A percentile compares a stretch with the other conserved stretches of the same genome.
Conservation (phyloP, 1,139 yeast genomes). For the Nakaseomyces delphensis region DNA sequence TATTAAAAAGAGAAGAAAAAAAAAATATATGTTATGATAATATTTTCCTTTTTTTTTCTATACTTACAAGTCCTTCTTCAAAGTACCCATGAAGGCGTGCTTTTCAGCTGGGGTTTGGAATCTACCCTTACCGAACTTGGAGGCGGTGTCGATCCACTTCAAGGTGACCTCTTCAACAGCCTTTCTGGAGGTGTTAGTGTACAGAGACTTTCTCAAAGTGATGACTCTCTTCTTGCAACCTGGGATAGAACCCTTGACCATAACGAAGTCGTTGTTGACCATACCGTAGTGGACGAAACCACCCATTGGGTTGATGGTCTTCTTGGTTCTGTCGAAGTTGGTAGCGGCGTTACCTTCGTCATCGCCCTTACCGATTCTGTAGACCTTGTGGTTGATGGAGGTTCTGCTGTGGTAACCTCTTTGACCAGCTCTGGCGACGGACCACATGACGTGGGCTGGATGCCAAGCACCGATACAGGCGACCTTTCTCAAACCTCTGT, state of each 20-base stretch:
- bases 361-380: conserved; percentile 96
- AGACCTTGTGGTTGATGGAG: conserved; percentile 99
- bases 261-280: conserved; percentile 93
- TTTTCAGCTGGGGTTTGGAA: conserved; percentile 99
- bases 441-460: conserved; percentile 99
- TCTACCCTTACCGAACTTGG: conserved; percentile 99
- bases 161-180: conserved; percentile 94
- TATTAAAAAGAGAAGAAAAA: not conserved
- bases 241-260: conserved; percentile 98
- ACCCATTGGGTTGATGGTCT: conserved; percentile 99
- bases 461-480: conserved; percentile 99
- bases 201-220: conserved; percentile 96
- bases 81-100: conserved; percentile 99
- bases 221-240: conserved; percentile 99
- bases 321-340: conserved; percentile 98
- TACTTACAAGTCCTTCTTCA: conserved; percentile 75
- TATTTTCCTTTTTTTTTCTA: not conserved
- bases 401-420: conserved; percentile 99
- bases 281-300: conserved; percentile 99
- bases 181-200: conserved; percentile 96
- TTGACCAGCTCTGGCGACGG: conserved; percentile 99
- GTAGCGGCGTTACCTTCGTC: conserved; percentile 95
- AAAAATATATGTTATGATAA: too few relatives aligned
- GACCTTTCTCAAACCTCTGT: conserved; percentile 99
- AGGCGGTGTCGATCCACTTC: conserved; percentile 99